Base-by-base conservation (phyloP, 768 basidiomycete species). In the Porpolomopsis calyptriformis region DNA sequence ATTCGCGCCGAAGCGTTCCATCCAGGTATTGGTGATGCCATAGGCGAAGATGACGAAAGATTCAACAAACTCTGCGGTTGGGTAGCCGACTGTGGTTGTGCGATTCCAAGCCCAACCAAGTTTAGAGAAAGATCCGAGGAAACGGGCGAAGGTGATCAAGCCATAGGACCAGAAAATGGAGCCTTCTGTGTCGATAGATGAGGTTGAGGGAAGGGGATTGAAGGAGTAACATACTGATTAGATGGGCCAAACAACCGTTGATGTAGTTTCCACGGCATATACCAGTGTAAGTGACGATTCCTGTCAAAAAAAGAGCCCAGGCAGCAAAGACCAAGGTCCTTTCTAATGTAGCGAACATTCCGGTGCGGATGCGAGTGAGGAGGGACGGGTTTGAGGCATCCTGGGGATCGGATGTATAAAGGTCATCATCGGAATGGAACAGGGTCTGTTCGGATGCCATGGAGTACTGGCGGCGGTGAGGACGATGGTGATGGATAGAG, bases 81-180 rank as follows among this genome's bases (percentile, higher is more conserved):
- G 69, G 37, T 65, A 65, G 19, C 65, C 63, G 18, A 67, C 66
- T 3, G 64, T 60, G 0, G 80, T 82, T 0, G 78, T 68, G 22
- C 73, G 67, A 59, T 98, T 98, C 93, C 93, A 98, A 12, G 94
- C 88, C 93, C 93, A 98, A 3, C 94, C 94, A 24, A 78, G 63
- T 40, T 87, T 79, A 19, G 88, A 74, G 60, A 82, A 91, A 4
- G 87, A 78, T 22, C 93, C 93, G 40, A 94, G 77, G 67, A 87
- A 98, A n/a, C 94, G 84, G n/a, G 79, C 85, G 60, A 96, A 98
- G 0, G 86, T 79, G 41, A 87, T 60, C 4, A 97, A 63, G 5
- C 93, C 94, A 62, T 90, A 97, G 48, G 76, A 78, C 80, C 90
- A 90, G 66, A 98, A 98, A 52, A 96, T 90, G 25, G 74, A 78